Conservation (phyloP, 106 monocot genomes). For the Dactylorhiza incarnata region DNA sequence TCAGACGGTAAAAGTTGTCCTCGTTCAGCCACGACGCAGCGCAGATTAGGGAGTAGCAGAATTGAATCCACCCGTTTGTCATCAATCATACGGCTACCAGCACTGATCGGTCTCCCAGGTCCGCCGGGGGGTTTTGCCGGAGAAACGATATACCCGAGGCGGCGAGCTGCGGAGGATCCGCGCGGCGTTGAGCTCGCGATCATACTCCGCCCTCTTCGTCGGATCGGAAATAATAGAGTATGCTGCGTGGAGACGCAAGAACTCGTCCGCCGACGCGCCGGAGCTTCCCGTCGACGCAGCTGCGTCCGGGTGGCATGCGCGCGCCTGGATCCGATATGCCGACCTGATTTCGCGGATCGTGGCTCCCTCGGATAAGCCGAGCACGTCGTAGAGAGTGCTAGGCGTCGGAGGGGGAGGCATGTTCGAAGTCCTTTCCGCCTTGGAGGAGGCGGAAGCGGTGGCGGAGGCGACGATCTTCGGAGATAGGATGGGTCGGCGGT, state of each 20-base stretch:
- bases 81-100: slow-evolving; percentile 29
- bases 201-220: slow-evolving; percentile 54
- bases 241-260: slow-evolving; percentile 52
- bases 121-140: slow-evolving; percentile 17
- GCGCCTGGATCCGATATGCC: slow-evolving; percentile 40
- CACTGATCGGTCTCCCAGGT: slow-evolving; percentile 95
- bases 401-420: not conserved
- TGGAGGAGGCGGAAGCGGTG: not conserved
- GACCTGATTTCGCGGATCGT: not conserved
- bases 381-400: slow-evolving; percentile 3
- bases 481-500: not conserved
- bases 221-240: slow-evolving; percentile 75
- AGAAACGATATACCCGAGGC: not conserved
- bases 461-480: not conserved
- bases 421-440: not conserved
- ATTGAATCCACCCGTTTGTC: not conserved
- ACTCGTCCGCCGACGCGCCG: slow-evolving; percentile 35
- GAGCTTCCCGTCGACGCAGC: slow-evolving; percentile 10
- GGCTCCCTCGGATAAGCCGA: not conserved
- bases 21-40: not conserved
- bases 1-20: not conserved
- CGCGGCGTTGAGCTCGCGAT: slow-evolving; percentile 16
- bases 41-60: not conserved
- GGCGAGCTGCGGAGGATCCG: not conserved
- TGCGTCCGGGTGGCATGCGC: slow-evolving; percentile 46